Base-by-base conservation (phyloP, 306 rosid genomes). In the Casuarina glauca region DNA sequence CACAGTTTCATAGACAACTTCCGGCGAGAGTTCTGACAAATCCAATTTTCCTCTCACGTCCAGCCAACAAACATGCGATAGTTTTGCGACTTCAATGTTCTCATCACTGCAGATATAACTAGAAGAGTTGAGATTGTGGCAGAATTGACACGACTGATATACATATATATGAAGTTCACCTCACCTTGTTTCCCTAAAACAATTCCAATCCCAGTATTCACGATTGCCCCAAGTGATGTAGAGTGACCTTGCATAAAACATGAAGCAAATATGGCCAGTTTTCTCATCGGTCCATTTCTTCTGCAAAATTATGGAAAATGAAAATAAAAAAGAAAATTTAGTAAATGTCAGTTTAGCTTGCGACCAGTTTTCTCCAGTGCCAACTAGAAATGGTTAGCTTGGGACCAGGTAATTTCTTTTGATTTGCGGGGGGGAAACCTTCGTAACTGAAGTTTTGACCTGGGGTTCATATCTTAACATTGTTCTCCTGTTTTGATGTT, bases 71-170 rank as follows among this genome's bases (percentile, higher is more conserved):
- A 74, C 54, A 36, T 1, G 4, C 17, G 0, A 3, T 5, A 80
- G 71, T 45, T 74, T 74, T 32, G 70, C 70, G 4, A 80, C 83
- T 51, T 80, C 79, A 38, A 66, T 68, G 70, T 74, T 80, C 15
- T 74, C 79, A 1, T 66, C 50, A 12, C 83, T 73, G 69, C 9
- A 20, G 32, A 26, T 26, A 26, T 26, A 26, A 26, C 32, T 26
- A 26, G 32, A 16, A 52, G 57, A 16, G 2, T 58, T 58, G 9
- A 13, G 26, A 58, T 26, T 58, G 35, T 19, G 32, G 39, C 64
- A 26, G 39, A 9, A 53, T 6, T 46, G 50, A 46, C 50, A 3
- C 19, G 6, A 17, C 2, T 15, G 6, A 52, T 15, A 16, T 15
- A 43, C n/a, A 42, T 13, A 2, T 2, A 36, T 7, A 6, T 13